These are phyloP conservation scores for Colletotrichum endophyticum DNA, from an alignment of 2,329 filamentous ascomycete genomes.

Conservation along the genomic window DNA sequence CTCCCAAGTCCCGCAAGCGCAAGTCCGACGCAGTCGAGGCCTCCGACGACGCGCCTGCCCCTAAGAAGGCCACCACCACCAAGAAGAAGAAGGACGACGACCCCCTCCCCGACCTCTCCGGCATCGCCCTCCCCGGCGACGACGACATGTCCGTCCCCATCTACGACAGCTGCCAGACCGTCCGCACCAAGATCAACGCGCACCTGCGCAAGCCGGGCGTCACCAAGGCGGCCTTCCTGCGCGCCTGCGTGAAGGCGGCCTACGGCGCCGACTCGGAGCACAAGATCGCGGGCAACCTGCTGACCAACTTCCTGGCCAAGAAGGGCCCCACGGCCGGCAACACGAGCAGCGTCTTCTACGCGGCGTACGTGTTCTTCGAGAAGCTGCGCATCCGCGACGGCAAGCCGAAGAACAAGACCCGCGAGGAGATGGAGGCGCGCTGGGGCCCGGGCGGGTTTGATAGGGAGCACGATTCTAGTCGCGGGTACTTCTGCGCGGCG, in stretches of 20 bases:
- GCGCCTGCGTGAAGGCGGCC: slow-evolving; percentile 47
- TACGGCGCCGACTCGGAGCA: slow-evolving; percentile 33
- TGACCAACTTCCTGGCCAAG: slow-evolving; percentile 55
- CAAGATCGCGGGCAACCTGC: slow-evolving; percentile 46
- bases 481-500: not conserved
- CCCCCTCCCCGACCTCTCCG: slow-evolving; percentile 31
- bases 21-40: slow-evolving; percentile 13
- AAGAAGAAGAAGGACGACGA: not conserved
- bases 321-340: slow-evolving; percentile 54
- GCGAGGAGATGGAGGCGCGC: slow-evolving; percentile 54
- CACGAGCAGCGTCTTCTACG: slow-evolving; percentile 55
- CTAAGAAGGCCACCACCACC: not conserved
- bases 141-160: slow-evolving; percentile 48
- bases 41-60: not conserved
- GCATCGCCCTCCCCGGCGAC: slow-evolving; percentile 52
- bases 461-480: not conserved
- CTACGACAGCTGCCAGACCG: slow-evolving; percentile 62
- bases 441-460: slow-evolving; percentile 31
- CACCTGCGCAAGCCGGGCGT: slow-evolving; percentile 50
- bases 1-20: slow-evolving; percentile 8
- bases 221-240: slow-evolving; percentile 56
- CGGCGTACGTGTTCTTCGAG: slow-evolving; percentile 63
- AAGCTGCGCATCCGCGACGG: slow-evolving; percentile 56
- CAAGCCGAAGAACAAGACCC: slow-evolving; percentile 56
- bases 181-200: slow-evolving; percentile 61